Conservation (phyloP, 2,329 filamentous ascomycete genomes). For the Fusarium proliferatum region DNA sequence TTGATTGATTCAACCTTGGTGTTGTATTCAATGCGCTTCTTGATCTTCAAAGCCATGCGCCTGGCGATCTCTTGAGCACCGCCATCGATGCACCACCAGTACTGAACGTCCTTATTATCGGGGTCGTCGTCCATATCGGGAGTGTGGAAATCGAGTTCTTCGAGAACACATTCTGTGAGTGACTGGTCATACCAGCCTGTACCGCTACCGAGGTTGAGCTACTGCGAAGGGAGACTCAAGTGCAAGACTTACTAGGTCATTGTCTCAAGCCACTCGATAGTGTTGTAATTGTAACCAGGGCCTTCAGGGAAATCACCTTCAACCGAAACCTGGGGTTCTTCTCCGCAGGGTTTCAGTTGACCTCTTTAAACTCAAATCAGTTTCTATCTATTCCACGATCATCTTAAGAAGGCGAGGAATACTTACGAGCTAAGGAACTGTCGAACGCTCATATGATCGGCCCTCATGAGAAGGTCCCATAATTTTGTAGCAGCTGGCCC, state of each 20-base stretch:
- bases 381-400: no score
- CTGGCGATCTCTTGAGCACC: background rate
- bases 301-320: rapidly evolving
- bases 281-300: background rate
- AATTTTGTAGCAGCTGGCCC: background rate
- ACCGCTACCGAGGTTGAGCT: background rate
- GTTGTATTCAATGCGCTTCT: background rate
- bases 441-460: background rate
- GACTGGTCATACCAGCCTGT: background rate
- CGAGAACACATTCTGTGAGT: background rate
- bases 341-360: no score
- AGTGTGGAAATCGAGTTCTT: background rate
- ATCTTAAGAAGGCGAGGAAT: no score
- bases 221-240: no score
- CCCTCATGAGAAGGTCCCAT: background rate
- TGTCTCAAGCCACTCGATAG: rapidly evolving
- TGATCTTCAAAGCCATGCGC: background rate
- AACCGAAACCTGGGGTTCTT: rapidly evolving
- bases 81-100: background rate
- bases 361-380: no score
- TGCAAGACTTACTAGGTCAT: background rate
- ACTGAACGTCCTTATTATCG: rapidly evolving
- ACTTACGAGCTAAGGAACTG: background rate
- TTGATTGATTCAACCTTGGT: background rate
- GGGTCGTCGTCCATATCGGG: background rate